Conservation (phyloP, 1,284 basidiomycete genomes). For the Neolentinus lepideus region DNA sequence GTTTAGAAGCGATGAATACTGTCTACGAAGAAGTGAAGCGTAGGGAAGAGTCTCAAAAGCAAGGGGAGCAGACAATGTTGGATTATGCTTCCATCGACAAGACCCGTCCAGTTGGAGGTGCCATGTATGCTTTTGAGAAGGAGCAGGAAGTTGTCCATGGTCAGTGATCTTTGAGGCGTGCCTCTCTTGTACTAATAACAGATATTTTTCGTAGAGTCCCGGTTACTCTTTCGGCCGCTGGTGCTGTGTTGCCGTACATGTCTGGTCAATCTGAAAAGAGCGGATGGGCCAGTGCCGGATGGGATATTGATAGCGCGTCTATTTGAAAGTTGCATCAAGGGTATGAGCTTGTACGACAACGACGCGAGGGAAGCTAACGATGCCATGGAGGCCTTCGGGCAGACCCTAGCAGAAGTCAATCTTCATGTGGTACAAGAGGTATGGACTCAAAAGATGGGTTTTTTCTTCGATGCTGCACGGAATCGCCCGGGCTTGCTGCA, state of each 20-base stretch:
- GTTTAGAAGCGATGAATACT: slow-evolving; percentile 76
- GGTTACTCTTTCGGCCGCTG: slow-evolving; percentile 83
- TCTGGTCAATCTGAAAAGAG: slow-evolving; percentile 73
- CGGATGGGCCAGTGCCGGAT: slow-evolving; percentile 75
- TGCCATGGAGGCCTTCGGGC: slow-evolving; percentile 81
- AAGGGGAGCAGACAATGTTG: slow-evolving; percentile 30
- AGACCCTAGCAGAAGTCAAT: slow-evolving; percentile 77
- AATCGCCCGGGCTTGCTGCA: slow-evolving; percentile 79
- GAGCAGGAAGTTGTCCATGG: slow-evolving; percentile 70
- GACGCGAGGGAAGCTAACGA: slow-evolving; percentile 84
- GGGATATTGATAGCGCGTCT: slow-evolving; percentile 85
- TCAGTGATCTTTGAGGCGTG: slow-evolving; percentile 25
- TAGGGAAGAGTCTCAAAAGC: slow-evolving; percentile 43
- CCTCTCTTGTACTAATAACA: slow-evolving; percentile 1
- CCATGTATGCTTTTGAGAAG: slow-evolving; percentile 70
- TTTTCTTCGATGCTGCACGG: slow-evolving; percentile 78
- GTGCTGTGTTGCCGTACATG: slow-evolving; percentile 88
- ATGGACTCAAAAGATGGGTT: slow-evolving; percentile 86
- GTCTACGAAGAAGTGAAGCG: slow-evolving; percentile 54
- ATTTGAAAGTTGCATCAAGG: slow-evolving; percentile 81
- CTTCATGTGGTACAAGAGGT: slow-evolving; percentile 92
- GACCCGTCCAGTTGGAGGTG: slow-evolving; percentile 68
- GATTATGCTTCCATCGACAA: slow-evolving; percentile 67
- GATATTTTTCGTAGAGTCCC: slow-evolving; percentile 53
- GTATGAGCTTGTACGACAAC: slow-evolving; percentile 82